Evolutionary conservation across 805 yeast genomes (phyloP), one percentile per base, ranked within the genome.

Genomic region (Jamesozyma piceae): DNA sequence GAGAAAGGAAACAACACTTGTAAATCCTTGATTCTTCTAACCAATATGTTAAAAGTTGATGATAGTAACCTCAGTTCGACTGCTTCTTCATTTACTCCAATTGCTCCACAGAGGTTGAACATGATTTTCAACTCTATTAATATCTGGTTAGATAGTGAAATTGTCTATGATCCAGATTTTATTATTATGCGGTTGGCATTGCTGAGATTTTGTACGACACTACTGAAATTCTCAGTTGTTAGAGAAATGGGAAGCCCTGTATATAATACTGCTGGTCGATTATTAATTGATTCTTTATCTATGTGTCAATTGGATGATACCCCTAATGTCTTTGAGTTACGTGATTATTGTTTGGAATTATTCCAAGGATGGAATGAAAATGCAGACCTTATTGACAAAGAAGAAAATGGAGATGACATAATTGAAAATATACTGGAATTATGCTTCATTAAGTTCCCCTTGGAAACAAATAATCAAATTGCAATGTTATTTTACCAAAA

Each of bases 31-130:
- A 63, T 77, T 1, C 49, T 79, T 3, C 60, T 81, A 32, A 69
- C 66, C 37, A 65, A 69, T 44, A 61, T 67, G 48, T 65, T 77
- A 44, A 19, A 38, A 2, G 6, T 38, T 5, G 43, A 36, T 22
- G 14, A 18, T 17, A 27, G 17, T 3, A 20, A 5, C 2, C 6
- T 8, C 11, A 33, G 6, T 19, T 13, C 10, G 0, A 22, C 35
- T 15, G 49, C 49, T 18, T 67, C 61, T 15, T 48, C 47, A 1
- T 63, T 61, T 36, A 61, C 57, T n/a, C 68, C 78, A 2, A 62
- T 83, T 21, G 81, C 85, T 5, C 67, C 73, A 2, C 88, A 79
- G 53, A 71, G 92, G 50, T 64, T 81, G 32, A 72, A 69, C 35
- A 75, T 82, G 85, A 61, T 81, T 8, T 47, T 84, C 17, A 72